Evolutionary conservation across 805 yeast genomes (phyloP), one percentile per base, ranked within the genome.

Genomic region (Candida schatavii): DNA sequence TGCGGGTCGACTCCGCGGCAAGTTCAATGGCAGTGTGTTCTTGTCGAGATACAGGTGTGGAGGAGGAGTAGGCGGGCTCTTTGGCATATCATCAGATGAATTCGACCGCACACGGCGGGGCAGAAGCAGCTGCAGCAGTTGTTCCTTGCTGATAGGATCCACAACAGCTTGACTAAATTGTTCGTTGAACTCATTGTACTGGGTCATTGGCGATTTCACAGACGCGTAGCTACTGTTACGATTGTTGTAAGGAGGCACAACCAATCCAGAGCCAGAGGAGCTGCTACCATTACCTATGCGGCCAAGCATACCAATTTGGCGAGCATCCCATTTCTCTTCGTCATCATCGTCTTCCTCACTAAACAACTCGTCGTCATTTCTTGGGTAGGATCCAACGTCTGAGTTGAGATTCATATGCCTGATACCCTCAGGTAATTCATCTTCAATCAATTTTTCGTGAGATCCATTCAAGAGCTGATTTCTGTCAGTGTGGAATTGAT

Each of bases 151-250:
- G 32, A 33, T 40, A 21, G 32, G 41, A 20, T 52, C 56, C 22
- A 59, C 57, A 5, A 52, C 46, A n/a, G n/a, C n/a, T 30, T 59
- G 49, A n/a, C 55, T 51, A 48, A 67, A 66, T 42, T 68, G 72
- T 41, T 62, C 57, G 46, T 61, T 67, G 51, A 70, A 66, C 49
- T 70, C 73, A 39, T 62, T 50, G 45, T 66, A 69, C 46, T 70
- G 75, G 1, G 74, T 66, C 60, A 58, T 60, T 5, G 75, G 75
- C 4, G 70, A 62, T 41, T 64, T 67, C 28, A 68, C 71, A 3
- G 72, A 64, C 2, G 73, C 62, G 45, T 61, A 54, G 37, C 67
- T 59, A 27, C 61, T 55, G 47, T 62, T 62, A 28, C 71, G 52
- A 31, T 58, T 48, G 18, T 51, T 56, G 26, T 54, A 51, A 11